phyloP scores from a whole-genome alignment of 139 green algal species.

The Tetraselmis striata region DNA sequence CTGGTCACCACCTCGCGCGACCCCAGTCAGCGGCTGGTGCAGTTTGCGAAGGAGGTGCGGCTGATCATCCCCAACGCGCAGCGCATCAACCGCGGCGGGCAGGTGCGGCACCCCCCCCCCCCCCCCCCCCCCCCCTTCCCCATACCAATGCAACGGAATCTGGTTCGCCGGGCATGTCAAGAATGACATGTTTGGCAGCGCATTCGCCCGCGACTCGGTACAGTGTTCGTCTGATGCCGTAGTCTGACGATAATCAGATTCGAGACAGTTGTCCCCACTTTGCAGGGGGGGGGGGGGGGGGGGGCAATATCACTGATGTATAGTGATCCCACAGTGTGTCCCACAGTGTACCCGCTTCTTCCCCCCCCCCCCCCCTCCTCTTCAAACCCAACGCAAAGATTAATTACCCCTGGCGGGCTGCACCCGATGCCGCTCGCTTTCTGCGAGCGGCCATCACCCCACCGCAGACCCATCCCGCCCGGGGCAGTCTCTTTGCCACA shows the following conservation, averaged over 20 bases:
- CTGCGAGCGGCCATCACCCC: background rate
- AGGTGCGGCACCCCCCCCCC: constrained; percentile 26
- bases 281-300: too few relatives aligned
- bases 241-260: too few relatives aligned
- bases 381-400: background rate
- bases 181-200: too few relatives aligned
- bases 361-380: too few relatives aligned
- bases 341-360: too few relatives aligned
- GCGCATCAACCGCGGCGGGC: constrained; percentile 83
- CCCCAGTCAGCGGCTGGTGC: constrained; percentile 75
- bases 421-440: background rate
- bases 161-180: too few relatives aligned
- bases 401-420: background rate
- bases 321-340: too few relatives aligned
- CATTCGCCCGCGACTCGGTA: too few relatives aligned
- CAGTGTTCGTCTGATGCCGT: too few relatives aligned
- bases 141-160: too few relatives aligned
- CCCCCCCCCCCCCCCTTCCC: background rate
- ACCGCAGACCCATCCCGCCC: background rate
- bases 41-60: constrained; percentile 98
- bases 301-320: too few relatives aligned
- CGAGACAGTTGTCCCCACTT: too few relatives aligned
- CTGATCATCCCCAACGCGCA: constrained; percentile 88
- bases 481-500: background rate
- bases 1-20: constrained; percentile 92